Evolutionary conservation across 139 green algal species (phyloP).

Genomic region (Helicosporidium sp.): DNA sequence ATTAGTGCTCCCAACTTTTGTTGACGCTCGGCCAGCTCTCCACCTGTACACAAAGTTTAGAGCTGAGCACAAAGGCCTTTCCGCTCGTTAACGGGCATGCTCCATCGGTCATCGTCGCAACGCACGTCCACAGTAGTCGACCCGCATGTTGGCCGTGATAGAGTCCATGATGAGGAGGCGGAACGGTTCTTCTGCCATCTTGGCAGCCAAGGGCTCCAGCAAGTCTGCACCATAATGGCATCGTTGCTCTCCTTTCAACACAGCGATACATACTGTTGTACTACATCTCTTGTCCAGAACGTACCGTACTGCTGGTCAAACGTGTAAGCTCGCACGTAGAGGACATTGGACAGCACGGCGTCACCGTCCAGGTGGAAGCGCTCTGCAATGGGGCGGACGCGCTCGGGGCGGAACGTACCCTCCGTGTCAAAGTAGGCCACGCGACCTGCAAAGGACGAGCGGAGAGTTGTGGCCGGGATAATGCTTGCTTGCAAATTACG

Average conservation of each 20-base stretch:
- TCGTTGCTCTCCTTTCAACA: too few relatives aligned
- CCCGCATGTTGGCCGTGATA: constrained; percentile 61
- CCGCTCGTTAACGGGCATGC: too few relatives aligned
- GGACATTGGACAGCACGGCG: constrained; percentile 57
- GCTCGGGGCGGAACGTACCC: constrained; percentile 70
- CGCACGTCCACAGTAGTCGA: constrained; percentile 61
- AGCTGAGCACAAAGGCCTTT: too few relatives aligned
- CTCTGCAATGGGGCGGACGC: constrained; percentile 60
- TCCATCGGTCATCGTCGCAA: too few relatives aligned
- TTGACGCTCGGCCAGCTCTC: constrained; percentile 79
- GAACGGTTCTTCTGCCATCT: constrained; percentile 57
- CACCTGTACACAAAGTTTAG: constrained; percentile 9
- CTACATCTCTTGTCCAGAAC: too few relatives aligned
- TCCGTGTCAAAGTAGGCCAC: constrained; percentile 84
- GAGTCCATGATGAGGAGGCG: constrained; percentile 69
- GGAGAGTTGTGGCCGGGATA: too few relatives aligned
- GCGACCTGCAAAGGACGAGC: too few relatives aligned
- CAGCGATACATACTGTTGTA: too few relatives aligned
- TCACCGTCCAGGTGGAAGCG: constrained; percentile 59
- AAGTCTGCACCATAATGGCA: constrained; percentile 4
- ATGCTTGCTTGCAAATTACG: too few relatives aligned
- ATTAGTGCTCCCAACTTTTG: constrained; percentile 63
- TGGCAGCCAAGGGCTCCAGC: constrained; percentile 36
- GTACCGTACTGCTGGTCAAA: constrained; percentile 53
- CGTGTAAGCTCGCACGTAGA: constrained; percentile 54